Conservation (phyloP, 2,329 filamentous ascomycete species). For the Sarocladium kiliense region DNA sequence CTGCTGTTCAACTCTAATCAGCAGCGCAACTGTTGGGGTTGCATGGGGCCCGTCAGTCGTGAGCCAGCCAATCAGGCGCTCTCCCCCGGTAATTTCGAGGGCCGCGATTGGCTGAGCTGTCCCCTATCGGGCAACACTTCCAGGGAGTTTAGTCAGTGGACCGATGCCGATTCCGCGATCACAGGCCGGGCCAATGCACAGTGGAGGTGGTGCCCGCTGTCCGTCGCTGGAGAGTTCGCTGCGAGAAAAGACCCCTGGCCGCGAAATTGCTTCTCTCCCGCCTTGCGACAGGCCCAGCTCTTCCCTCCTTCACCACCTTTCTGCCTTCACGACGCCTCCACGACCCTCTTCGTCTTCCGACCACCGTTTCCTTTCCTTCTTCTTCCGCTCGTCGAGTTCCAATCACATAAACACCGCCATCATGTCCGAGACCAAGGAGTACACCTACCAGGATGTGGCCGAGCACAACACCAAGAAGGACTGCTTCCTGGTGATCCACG, state of each 20-base stretch:
- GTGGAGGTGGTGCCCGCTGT: neutral
- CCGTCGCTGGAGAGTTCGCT: neutral
- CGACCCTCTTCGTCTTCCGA: neutral
- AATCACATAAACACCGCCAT: conserved; percentile 19
- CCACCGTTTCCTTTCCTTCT: neutral
- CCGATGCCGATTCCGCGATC: conserved; percentile 6
- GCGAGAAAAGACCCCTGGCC: neutral
- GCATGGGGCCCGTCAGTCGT: neutral
- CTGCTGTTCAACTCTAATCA: neutral
- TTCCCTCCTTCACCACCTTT: conserved; percentile 8
- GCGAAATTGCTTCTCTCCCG: conserved; percentile 6
- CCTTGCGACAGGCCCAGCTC: neutral
- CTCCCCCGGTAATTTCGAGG: conserved; percentile 3
- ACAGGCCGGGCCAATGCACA: neutral
- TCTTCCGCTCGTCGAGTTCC: conserved; percentile 7
- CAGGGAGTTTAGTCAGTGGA: neutral
- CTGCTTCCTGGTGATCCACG: conserved; percentile 84
- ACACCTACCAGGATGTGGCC: conserved; percentile 76
- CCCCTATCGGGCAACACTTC: neutral
- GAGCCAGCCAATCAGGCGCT: neutral
- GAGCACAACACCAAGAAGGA: conserved; percentile 93
- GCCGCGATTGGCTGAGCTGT: neutral
- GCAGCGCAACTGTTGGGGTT: neutral
- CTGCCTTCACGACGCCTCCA: neutral
- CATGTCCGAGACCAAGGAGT: conserved; percentile 37